Evolutionary conservation across 2,329 filamentous ascomycete species (phyloP).

Genomic region (Paracoccidioides lutzii): DNA sequence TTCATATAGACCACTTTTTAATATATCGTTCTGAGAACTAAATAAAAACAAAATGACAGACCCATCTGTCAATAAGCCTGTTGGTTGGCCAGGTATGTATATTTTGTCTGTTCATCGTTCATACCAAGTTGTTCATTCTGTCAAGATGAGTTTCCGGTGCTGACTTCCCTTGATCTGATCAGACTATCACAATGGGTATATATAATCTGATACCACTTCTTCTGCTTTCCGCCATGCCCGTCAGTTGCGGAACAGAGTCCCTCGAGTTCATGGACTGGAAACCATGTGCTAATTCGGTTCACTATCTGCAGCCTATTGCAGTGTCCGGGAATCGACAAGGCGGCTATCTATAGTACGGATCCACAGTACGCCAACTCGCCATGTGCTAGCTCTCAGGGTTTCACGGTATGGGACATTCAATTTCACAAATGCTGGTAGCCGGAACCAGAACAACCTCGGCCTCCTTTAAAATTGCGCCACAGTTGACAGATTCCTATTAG

Average conservation of each 20-base stretch:
- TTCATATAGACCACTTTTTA: not conserved
- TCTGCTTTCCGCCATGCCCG: not conserved
- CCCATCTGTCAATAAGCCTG: not conserved
- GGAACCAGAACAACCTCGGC: not conserved
- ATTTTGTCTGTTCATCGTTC: not conserved
- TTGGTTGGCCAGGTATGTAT: not conserved
- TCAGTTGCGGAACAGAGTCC: not conserved
- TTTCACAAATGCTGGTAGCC: not conserved
- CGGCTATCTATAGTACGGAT: slow-evolving; percentile 60
- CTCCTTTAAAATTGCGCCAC: not conserved
- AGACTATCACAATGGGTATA: not conserved
- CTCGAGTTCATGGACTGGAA: not conserved
- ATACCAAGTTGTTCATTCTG: not conserved
- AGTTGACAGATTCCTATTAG: slow-evolving; percentile 20
- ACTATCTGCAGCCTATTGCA: slow-evolving; percentile 54
- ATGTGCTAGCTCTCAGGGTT: slow-evolving; percentile 52
- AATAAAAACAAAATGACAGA: not conserved
- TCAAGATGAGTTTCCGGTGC: not conserved
- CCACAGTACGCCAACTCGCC: slow-evolving; percentile 66
- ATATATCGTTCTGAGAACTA: not conserved
- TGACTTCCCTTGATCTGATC: not conserved
- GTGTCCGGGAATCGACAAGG: slow-evolving; percentile 68
- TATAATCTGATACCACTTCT: not conserved
- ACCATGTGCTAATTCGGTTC: no score
- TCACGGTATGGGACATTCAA: slow-evolving; percentile 48